A percentile compares a stretch with the other conserved stretches of the same genome.
These are phyloP conservation scores for Immersiella caudata DNA, from an alignment of 495 filamentous ascomycete genomes.

Conservation along the genomic window DNA sequence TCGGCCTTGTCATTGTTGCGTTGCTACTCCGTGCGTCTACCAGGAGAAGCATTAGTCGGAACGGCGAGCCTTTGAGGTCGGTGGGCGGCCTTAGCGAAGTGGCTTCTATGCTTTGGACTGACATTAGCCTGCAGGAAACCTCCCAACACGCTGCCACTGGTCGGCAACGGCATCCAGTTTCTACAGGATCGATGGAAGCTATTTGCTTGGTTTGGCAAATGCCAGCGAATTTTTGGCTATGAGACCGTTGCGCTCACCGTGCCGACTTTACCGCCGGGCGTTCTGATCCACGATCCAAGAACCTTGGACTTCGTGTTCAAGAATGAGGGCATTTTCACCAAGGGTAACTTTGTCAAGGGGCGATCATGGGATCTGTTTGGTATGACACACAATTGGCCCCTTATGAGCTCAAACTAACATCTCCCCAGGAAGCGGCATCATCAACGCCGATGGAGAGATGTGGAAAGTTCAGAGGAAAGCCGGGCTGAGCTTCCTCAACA, in stretches of 20 bases:
- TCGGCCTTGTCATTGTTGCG: conserved; percentile 21
- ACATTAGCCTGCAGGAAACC: conserved; percentile 42
- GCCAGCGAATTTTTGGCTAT: conserved; percentile 55
- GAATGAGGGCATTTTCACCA: conserved; percentile 58
- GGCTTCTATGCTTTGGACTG: not conserved
- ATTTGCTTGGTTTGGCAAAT: conserved; percentile 62
- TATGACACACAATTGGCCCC: conserved; percentile 19
- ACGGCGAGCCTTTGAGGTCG: conserved; percentile 33
- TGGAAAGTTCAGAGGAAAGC: conserved; percentile 65
- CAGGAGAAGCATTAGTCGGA: conserved; percentile 28
- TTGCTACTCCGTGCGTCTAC: conserved; percentile 25
- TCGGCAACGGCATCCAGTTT: conserved; percentile 62
- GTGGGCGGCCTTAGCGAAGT: not conserved
- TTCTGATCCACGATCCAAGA: conserved; percentile 61
- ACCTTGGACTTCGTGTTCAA: conserved; percentile 64
- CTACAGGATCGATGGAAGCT: conserved; percentile 58
- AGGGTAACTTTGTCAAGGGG: conserved; percentile 60
- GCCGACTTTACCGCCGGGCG: conserved; percentile 59
- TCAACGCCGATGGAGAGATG: conserved; percentile 63
- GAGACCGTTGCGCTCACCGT: conserved; percentile 60
- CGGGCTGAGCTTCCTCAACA: conserved; percentile 59
- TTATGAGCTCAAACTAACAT: not conserved
- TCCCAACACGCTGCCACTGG: conserved; percentile 58
- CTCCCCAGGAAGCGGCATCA: conserved; percentile 59
- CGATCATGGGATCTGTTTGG: conserved; percentile 64